Base-by-base conservation (phyloP, 495 filamentous ascomycete genomes). In the Astrothelium subdiscretum region DNA sequence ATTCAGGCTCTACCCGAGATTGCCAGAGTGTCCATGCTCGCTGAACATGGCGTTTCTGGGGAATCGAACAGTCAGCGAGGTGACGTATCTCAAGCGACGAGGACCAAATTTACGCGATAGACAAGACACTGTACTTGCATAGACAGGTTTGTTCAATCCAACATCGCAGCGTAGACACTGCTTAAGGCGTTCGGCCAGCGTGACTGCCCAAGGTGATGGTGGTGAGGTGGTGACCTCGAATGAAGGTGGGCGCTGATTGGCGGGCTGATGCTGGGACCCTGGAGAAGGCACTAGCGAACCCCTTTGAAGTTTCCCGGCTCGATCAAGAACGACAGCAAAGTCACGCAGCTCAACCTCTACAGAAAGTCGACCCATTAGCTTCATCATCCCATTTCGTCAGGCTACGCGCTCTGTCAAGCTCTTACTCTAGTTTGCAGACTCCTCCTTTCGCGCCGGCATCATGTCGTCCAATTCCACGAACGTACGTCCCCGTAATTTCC, bases 281-380 rank as follows among this genome's bases (percentile, higher is more conserved):
- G 48, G 48, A 15, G 48, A 54, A 54, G 48, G 48, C 48, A 24
- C 48, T 54, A 54, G 48, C 24, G 48, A 54, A 24, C 48, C 48
- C 48, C 48, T 54, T 54, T 54, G 48, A 12, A 54, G 48, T 54
- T 54, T 54, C 48, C 48, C 48, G 15, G 48, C 48, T 54, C 48
- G 24, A 54, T 20, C 12, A 26, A n/a, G 24, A 29, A 54, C 4
- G 1, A 48, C 43, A 18, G 13, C 12, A 48, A 54, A 12, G 22
- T 15, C 26, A 54, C 4, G 48, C 48, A 29, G 29, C 48, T 4
- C 42, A 20, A 8, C 42, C 42, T 48, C 8, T 3, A 48, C 42
- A n/a, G n/a, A n/a, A n/a, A n/a, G n/a, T n/a, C n/a, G n/a, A n/a
- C 24, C 29, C 24, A 15, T 29, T 5, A 8, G 5, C 24, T 11